phyloP scores from a whole-genome alignment of 1,284 basidiomycete species.

The Apiotrichum brassicae region DNA sequence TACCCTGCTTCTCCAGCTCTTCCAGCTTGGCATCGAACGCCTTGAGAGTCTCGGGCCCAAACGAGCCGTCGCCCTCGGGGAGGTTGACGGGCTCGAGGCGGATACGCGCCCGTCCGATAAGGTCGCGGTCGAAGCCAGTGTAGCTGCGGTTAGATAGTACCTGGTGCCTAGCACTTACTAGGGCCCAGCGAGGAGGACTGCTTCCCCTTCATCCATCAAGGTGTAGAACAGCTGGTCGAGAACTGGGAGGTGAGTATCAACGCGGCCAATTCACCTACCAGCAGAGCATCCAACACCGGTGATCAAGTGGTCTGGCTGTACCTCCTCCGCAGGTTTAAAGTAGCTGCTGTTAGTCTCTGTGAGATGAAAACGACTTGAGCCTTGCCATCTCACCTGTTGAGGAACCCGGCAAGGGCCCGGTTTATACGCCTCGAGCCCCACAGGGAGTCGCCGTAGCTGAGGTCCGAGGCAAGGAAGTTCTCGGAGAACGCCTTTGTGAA shows the following conservation, averaged over 20 bases:
- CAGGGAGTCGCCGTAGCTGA: conserved; percentile 42
- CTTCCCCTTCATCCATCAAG: conserved; percentile 46
- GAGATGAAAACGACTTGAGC: too few relatives aligned
- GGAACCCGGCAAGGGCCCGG: conserved; percentile 33
- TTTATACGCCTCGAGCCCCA: conserved; percentile 43
- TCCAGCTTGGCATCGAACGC: conserved; percentile 30
- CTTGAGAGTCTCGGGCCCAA: conserved; percentile 23
- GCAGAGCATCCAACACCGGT: conserved; percentile 41
- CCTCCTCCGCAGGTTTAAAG: conserved; percentile 30
- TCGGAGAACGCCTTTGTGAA: conserved; percentile 34
- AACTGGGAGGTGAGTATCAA: conserved; percentile 16
- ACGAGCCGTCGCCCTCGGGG: conserved; percentile 28
- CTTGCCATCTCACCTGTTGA: conserved; percentile 36
- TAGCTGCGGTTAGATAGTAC: conserved; percentile 33
- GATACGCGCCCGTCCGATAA: conserved; percentile 33
- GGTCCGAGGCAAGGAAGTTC: conserved; percentile 31
- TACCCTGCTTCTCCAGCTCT: conserved; percentile 23
- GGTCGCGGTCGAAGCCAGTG: conserved; percentile 43
- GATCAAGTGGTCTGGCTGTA: conserved; percentile 39
- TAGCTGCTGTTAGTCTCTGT: conserved; percentile 16
- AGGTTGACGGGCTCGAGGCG: conserved; percentile 38
- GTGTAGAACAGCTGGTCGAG: conserved; percentile 47
- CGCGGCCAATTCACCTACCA: conserved; percentile 10
- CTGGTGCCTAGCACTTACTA: conserved; percentile 31
- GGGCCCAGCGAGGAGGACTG: conserved; percentile 41